Evolutionary conservation across 129 eudicot species (phyloP), one percentile per base, ranked within the genome.

Genomic region (Lonicera japonica): DNA sequence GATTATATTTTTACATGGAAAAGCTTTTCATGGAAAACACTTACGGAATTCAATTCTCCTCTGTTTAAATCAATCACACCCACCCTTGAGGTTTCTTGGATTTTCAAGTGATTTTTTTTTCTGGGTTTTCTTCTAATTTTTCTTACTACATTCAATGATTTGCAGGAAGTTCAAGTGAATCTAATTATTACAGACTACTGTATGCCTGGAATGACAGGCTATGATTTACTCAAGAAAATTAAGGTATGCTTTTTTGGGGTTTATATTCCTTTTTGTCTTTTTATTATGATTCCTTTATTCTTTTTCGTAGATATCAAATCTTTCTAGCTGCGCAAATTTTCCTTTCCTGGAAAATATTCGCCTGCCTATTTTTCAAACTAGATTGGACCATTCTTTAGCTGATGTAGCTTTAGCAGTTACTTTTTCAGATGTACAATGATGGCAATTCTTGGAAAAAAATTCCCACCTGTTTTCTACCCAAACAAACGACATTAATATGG

Each of bases 151-250:
- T 17, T 55, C 57, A n/a, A 20, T 74, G 66, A 3, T 67, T 71
- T 72, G 29, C 81, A 86, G 92, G 95, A 76, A 51, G 82, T 86
- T 70, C 89, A 77, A 78, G 88, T 90, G 65, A 90, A 90, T 81
- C 94, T 90, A 40, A 82, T 90, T 21, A 90, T 90, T 46, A 90
- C 97, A 63, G 97, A 90, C 80, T 90, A 90, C 72, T 90, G 97
- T 73, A 90, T 90, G 97, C 97, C 97, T 46, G 97, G 92, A 77
- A 90, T 86, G 95, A 90, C 97, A 65, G 97, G 97, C 68, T 90
- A 90, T 81, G 97, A 90, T 81, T 83, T 90, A 83, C 94, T 90
- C 71, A 90, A 86, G 81, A 90, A 81, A 90, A 68, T 90, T 41
- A 90, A 90, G 89, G 97, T 83, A 74, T 62, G 54, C 58, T 66